Evolutionary conservation across 169 alveolate species (phyloP), one percentile per base, ranked within the genome.

Genomic region (Plasmodium relictum): DNA sequence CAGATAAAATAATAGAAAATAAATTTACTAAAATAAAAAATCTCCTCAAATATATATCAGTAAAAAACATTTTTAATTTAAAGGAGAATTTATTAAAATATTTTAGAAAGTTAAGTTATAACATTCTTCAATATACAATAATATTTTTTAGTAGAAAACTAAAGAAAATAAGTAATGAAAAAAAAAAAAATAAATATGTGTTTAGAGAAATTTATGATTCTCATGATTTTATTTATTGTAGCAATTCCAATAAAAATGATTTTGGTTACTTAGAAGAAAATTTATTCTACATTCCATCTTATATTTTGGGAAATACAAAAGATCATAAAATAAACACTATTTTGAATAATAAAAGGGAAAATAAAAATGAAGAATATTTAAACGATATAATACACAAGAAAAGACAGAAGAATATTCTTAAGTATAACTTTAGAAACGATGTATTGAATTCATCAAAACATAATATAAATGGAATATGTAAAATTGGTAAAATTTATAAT

Each of bases 181-280:
- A 80, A 26, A 80, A 80, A 41, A 80, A 44, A 50, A 24, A 39
- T 7, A 61, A 37, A n/a, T 44, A 80, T 69, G 14, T 85, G 50
- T 85, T 85, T 70, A 58, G 54, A 39, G 69, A 42, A 42, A 41
- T 85, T 9, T 85, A 69, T n/a, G 50, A 70, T 22, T 7, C 61
- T 8, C 66, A 83, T 31, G 50, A 85, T 70, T 54, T 70, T 85
- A 48, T 45, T 58, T 70, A 61, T 70, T 18, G 37, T 48, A 69
- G 37, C 10, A 59, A 54, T 31, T 39, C 59, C 0, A 14, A 37
- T 16, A 83, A 45, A 42, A 69, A 70, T 70, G 39, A 42, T n/a
- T 24, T 70, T 58, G 92, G 78, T 10, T 85, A 70, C 69, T 73
- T 85, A 31, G 92, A 85, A 24, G 92, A 85, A 72, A 69, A 85